Evolutionary conservation across 257 asterid genomes (phyloP), one percentile per base, ranked within the genome.

Genomic region (Rubia yunnanensis): DNA sequence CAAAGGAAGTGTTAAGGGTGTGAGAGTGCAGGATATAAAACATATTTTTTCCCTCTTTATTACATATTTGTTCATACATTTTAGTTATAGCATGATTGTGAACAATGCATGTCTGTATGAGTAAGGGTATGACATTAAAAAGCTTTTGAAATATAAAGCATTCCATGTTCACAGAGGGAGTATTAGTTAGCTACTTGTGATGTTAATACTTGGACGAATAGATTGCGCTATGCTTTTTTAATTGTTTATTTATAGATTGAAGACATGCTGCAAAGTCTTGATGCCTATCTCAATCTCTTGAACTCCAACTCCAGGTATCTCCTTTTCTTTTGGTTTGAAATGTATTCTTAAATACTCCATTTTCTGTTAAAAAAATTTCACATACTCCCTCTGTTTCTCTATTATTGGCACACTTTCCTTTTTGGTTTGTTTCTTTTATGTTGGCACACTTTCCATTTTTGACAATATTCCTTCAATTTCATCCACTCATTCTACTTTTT

Each of bases 181-280:
- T 44, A 44, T 44, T 3, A 3, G 22, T 15, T 44, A 3, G 52
- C 4, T 44, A 15, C 52, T 3, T 15, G 7, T 44, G 20, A 36
- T 36, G 44, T 36, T 36, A 44, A 44, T 14, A 44, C 52, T 36
- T 36, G n/a, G 52, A 14, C 48, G 1, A 44, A 44, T 14, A 17
- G 17, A 17, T 15, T 17, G 52, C 52, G 17, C 17, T 3, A 44
- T 44, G 4, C 20, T 39, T 22, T 44, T 64, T 17, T 17, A 5
- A 15, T 1, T 24, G 34, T 14, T 30, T 26, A 8, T 10, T 76
- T 62, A 61, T 83, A 91, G 98, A 78, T 91, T 65, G 53, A 63
- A 50, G 76, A 80, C 85, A 91, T 88, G 96, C 95, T 88, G 81
- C 78, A 70, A 82, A 85, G 79, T 64, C 85, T 91, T 50, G 94